These are phyloP conservation scores for Ogataea paradorogensis DNA, from an alignment of 805 yeast species.

Conservation along the genomic window DNA sequence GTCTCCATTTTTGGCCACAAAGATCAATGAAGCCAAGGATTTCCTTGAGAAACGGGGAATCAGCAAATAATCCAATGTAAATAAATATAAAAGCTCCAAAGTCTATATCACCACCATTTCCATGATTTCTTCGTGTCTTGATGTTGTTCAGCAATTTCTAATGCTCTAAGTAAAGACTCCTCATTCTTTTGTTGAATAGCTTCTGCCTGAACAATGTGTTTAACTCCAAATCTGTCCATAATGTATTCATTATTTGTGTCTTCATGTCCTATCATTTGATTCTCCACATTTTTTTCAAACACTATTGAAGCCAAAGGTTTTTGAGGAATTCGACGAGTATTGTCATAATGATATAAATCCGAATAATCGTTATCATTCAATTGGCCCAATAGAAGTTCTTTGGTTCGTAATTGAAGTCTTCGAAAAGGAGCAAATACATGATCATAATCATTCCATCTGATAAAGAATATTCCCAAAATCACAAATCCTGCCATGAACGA, in stretches of 20 bases:
- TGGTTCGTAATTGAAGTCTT: slow-evolving; percentile 53
- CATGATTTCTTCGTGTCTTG: slow-evolving; percentile 8
- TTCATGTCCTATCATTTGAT: slow-evolving; percentile 32
- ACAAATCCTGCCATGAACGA: slow-evolving; percentile 47
- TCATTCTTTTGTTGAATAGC: slow-evolving; percentile 66
- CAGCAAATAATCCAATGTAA: slow-evolving; percentile 24
- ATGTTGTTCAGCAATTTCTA: slow-evolving; percentile 42
- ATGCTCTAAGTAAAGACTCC: slow-evolving; percentile 47
- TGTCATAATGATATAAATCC: slow-evolving; percentile 51
- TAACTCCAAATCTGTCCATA: slow-evolving; percentile 59
- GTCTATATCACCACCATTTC: background rate
- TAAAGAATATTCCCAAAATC: slow-evolving; percentile 64
- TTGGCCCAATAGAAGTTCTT: slow-evolving; percentile 52
- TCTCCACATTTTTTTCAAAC: slow-evolving; percentile 40
- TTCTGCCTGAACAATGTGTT: slow-evolving; percentile 74
- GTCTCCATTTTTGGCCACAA: slow-evolving; percentile 82
- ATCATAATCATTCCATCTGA: slow-evolving; percentile 81
- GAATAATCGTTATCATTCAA: slow-evolving; percentile 58
- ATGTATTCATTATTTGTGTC: slow-evolving; percentile 41
- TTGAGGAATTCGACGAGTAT: slow-evolving; percentile 37
- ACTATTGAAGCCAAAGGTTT: slow-evolving; percentile 36
- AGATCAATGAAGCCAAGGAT: slow-evolving; percentile 90
- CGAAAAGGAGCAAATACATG: slow-evolving; percentile 70
- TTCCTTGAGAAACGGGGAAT: slow-evolving; percentile 66
- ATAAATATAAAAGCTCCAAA: background rate